phyloP scores from a whole-genome alignment of 495 filamentous ascomycete species.

The Gamarada debralockiae region DNA sequence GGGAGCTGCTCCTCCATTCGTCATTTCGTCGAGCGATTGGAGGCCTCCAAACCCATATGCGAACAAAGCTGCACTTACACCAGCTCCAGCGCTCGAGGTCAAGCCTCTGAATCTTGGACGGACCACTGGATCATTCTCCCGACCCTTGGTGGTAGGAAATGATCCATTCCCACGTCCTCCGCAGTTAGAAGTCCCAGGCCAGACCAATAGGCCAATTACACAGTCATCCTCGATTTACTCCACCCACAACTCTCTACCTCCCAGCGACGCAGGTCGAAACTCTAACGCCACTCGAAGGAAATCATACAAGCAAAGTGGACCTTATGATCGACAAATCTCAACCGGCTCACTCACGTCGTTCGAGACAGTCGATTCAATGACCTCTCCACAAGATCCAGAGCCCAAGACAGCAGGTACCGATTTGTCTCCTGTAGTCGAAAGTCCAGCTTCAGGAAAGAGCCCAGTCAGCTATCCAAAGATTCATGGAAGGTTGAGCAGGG shows the following conservation, averaged over 20 bases:
- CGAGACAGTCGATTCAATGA: slow-evolving; percentile 18
- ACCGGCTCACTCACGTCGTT: slow-evolving; percentile 26
- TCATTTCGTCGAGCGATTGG: background rate
- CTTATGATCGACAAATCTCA: slow-evolving; percentile 18
- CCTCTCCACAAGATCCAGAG: slow-evolving; percentile 19
- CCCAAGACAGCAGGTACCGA: slow-evolving; percentile 23
- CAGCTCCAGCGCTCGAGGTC: background rate
- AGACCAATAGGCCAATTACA: background rate
- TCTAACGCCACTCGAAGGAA: slow-evolving; percentile 1
- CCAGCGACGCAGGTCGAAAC: slow-evolving; percentile 6
- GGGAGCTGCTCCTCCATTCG: background rate
- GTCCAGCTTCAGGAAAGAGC: slow-evolving; percentile 34
- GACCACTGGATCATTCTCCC: too few relatives aligned
- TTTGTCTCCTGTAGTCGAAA: slow-evolving; percentile 43
- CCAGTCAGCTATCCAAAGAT: slow-evolving; percentile 43
- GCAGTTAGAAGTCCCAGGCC: background rate
- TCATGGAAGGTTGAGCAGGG: slow-evolving; percentile 23
- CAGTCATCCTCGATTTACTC: slow-evolving; percentile 1
- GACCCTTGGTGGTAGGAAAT: too few relatives aligned
- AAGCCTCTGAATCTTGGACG: background rate
- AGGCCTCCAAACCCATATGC: background rate
- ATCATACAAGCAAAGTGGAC: slow-evolving; percentile 18
- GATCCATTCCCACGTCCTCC: background rate
- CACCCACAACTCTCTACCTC: slow-evolving; percentile 7
- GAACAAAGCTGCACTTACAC: background rate